Evolutionary conservation across 768 basidiomycete species (phyloP), one percentile per base, ranked within the genome.

Genomic region (Hirschioporus abietinus): DNA sequence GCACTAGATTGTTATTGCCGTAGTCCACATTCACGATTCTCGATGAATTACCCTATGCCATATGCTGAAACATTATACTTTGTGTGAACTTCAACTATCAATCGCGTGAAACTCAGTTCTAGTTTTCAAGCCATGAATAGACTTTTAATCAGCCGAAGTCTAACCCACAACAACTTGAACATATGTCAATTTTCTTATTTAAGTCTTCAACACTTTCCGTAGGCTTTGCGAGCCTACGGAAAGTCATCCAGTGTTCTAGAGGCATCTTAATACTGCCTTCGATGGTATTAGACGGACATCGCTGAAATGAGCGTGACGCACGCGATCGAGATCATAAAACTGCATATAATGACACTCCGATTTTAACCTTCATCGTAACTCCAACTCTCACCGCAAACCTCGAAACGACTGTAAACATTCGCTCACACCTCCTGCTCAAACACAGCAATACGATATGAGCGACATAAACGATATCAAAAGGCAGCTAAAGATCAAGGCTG

Each of bases 401-500:
- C 12, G 9, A 34, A 61, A 4, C 25, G 17, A 17, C 17, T 61
- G 7, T 20, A 10, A 6, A 61, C 12, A 2, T 15, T 5, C 60
- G 12, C 60, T 52, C 60, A 61, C 17, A 25, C 60, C 24, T 12
- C 60, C 2, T 61, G 1, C 60, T 61, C 60, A 17, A 60, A 12
- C 30, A 61, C 23, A 12, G 3, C 42, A 52, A 5, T 52, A 20
- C 61, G 76, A 67, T 36, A 87, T 86, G 84, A 83, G 76, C 71
- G 84, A 87, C 69, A 71, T 76, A 36, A 76, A 80, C 63, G 77
- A 83, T 30, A 72, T 87, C 63, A 82, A 82, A 63, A 84, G 85
- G 64, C 90, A 92, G 71, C 84, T 95, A 68, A 90, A 86, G 76
- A 94, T 93, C 81, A 93, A 92, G 78, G 72, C 86, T 6, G 87